Evolutionary conservation across 257 asterid species (phyloP).

Genomic region (Petunia secreta): DNA sequence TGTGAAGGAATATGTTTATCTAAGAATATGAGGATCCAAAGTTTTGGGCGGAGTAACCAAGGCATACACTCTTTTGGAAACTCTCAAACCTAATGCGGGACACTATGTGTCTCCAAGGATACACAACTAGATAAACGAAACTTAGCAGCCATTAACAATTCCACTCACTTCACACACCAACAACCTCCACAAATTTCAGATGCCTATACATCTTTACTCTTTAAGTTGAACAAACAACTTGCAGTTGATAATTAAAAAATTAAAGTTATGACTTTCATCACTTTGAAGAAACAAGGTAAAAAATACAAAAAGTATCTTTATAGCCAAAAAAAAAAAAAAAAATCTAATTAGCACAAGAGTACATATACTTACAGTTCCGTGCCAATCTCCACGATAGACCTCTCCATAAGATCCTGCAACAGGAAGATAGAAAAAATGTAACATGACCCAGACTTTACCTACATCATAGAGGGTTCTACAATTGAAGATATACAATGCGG

Average conservation of each 20-base stretch:
- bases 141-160: slow-evolving; percentile 19
- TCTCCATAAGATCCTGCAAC: slow-evolving; percentile 92
- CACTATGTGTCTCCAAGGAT: not conserved
- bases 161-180: not conserved
- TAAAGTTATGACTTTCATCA: not conserved
- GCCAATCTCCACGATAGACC: slow-evolving; percentile 98
- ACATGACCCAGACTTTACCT: slow-evolving; percentile 18
- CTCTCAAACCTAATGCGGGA: slow-evolving; percentile 9
- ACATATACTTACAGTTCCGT: slow-evolving; percentile 85
- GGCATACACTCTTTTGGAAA: not conserved
- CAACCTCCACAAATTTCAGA: slow-evolving; percentile 2
- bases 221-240: slow-evolving; percentile 22
- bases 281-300: not conserved
- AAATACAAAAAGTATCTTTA: not conserved
- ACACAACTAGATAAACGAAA: not conserved
- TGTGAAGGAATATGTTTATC: not conserved
- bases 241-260: not conserved
- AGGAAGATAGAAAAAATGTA: slow-evolving; percentile 32
- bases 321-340: slow-evolving; percentile 2
- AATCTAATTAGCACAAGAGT: slow-evolving; percentile 1
- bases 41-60: not conserved
- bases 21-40: slow-evolving; percentile 18
- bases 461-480: slow-evolving; percentile 27
- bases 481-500: slow-evolving; percentile 34
- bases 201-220: slow-evolving; percentile 13